Evolutionary conservation across 805 yeast genomes (phyloP).

Genomic region (Sugiyamaella marilandica): DNA sequence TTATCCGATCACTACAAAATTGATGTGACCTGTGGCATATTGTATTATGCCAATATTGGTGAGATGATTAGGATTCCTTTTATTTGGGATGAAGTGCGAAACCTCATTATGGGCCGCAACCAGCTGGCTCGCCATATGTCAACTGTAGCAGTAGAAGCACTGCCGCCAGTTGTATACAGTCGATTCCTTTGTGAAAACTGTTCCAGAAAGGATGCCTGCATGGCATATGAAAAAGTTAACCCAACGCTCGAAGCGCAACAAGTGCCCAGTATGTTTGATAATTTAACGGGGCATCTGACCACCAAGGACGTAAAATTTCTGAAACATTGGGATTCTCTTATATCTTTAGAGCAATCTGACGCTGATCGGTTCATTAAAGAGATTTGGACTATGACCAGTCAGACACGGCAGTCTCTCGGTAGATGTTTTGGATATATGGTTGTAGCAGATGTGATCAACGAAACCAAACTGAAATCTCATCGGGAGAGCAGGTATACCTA

Average conservation of each 20-base stretch:
- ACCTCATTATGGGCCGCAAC: slow-evolving; percentile 69
- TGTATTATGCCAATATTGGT: slow-evolving; percentile 67
- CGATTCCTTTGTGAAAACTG: slow-evolving; percentile 45
- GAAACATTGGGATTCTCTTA: slow-evolving; percentile 64
- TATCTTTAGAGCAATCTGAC: slow-evolving; percentile 70
- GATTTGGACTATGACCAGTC: slow-evolving; percentile 59
- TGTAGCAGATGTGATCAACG: slow-evolving; percentile 29
- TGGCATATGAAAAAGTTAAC: slow-evolving; percentile 50
- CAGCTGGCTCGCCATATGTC: slow-evolving; percentile 55
- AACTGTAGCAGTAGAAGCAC: slow-evolving; percentile 25
- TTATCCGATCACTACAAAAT: slow-evolving; percentile 75
- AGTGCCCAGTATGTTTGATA: slow-evolving; percentile 45
- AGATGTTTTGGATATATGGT: slow-evolving; percentile 50
- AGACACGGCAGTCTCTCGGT: slow-evolving; percentile 62
- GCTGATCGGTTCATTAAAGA: slow-evolving; percentile 50
- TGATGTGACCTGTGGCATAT: slow-evolving; percentile 56
- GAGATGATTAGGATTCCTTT: slow-evolving; percentile 53
- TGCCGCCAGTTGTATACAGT: slow-evolving; percentile 21
- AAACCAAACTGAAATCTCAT: slow-evolving; percentile 6
- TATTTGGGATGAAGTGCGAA: slow-evolving; percentile 52
- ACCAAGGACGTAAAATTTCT: slow-evolving; percentile 45
- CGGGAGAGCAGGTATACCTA: slow-evolving; percentile 18
- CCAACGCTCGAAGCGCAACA: slow-evolving; percentile 58
- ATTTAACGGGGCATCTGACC: slow-evolving; percentile 48
- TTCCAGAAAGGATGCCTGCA: slow-evolving; percentile 51